These are phyloP conservation scores for Fusarium abutilonis DNA, from an alignment of 2,329 filamentous ascomycete genomes.

Conservation along the genomic window DNA sequence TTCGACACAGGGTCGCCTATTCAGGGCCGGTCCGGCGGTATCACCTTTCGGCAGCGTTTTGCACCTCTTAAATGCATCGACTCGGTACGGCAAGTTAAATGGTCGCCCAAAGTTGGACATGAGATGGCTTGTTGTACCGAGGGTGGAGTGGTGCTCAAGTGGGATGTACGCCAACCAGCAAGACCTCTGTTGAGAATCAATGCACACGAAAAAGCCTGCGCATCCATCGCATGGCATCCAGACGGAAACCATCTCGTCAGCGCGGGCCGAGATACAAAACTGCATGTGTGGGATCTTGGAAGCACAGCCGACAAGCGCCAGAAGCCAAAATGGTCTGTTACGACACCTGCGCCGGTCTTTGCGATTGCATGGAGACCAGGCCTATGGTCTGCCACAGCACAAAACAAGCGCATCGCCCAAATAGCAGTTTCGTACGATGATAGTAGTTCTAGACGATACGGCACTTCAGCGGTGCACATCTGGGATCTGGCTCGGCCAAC, in stretches of 20 bases:
- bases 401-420: conserved; percentile 68
- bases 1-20: conserved; percentile 66
- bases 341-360: conserved; percentile 68
- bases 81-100: conserved; percentile 68
- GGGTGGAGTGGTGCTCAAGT: conserved; percentile 69
- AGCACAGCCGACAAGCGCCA: conserved; percentile 69
- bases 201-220: conserved; percentile 68
- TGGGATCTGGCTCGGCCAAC: conserved; percentile 76
- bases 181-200: conserved; percentile 67
- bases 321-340: conserved; percentile 70
- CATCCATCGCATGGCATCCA: conserved; percentile 72
- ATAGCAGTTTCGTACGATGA: conserved; percentile 71
- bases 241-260: conserved; percentile 74
- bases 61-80: conserved; percentile 54
- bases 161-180: conserved; percentile 67
- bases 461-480: conserved; percentile 68
- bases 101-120: conserved; percentile 70
- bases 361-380: conserved; percentile 71
- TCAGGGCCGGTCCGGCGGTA: conserved; percentile 58
- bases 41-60: conserved; percentile 61
- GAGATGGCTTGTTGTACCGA: conserved; percentile 73
- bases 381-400: conserved; percentile 71
- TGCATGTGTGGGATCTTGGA: conserved; percentile 73
- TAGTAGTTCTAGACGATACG: conserved; percentile 61
- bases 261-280: conserved; percentile 68